Evolutionary conservation across 108 stramenopile genomes (phyloP).

Genomic region (Pseudonitzschia delicatissima): DNA sequence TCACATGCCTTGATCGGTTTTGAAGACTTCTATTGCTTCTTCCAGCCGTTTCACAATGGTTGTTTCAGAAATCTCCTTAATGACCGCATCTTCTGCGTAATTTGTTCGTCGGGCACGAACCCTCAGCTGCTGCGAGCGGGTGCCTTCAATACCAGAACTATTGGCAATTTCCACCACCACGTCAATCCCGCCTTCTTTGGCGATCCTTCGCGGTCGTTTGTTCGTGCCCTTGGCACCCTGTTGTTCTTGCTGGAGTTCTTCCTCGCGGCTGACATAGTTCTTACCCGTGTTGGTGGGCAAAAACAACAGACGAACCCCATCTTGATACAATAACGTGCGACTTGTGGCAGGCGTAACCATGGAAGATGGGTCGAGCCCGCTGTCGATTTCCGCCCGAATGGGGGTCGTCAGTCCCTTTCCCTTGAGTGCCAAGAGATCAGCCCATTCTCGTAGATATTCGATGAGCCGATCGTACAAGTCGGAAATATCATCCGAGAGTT

Average conservation of each 20-base stretch:
- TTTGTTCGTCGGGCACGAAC: slow-evolving; percentile 80
- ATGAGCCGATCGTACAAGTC: slow-evolving; percentile 36
- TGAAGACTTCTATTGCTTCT: slow-evolving; percentile 63
- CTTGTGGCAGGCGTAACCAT: slow-evolving; percentile 18
- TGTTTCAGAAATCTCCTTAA: slow-evolving; percentile 78
- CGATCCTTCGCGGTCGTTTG: slow-evolving; percentile 8
- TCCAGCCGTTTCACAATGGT: slow-evolving; percentile 65
- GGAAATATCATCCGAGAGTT: slow-evolving; percentile 10
- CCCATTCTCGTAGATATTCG: slow-evolving; percentile 71
- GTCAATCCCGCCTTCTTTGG: slow-evolving; percentile 75
- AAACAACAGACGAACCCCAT: slow-evolving; percentile 62
- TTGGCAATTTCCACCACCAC: slow-evolving; percentile 63
- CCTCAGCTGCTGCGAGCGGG: slow-evolving; percentile 28
- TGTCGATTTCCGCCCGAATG: slow-evolving; percentile 22
- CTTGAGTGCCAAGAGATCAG: slow-evolving; percentile 36
- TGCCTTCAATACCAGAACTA: background rate
- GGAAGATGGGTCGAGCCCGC: slow-evolving; percentile 23
- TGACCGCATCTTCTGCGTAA: slow-evolving; percentile 58
- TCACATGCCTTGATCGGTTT: slow-evolving; percentile 27
- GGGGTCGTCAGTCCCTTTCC: slow-evolving; percentile 79
- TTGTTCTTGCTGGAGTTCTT: slow-evolving; percentile 49
- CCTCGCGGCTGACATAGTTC: slow-evolving; percentile 59
- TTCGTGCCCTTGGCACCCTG: background rate
- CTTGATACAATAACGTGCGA: slow-evolving; percentile 33
- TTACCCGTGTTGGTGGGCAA: slow-evolving; percentile 69